phyloP scores from a whole-genome alignment of 2,329 filamentous ascomycete species.

The Ascochyta lentis region DNA sequence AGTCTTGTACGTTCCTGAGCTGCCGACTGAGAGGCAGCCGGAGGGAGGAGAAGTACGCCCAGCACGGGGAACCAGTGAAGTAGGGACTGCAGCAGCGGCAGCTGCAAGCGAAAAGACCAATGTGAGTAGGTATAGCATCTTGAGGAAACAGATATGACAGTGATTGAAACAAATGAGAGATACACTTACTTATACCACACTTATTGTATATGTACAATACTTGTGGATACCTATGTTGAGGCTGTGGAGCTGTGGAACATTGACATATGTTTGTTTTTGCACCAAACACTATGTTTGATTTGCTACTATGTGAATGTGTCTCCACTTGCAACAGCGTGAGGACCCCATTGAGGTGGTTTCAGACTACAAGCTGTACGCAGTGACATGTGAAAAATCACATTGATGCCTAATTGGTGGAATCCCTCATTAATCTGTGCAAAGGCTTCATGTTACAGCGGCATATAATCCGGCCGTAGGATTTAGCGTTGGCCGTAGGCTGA shows the following conservation, averaged over 20 bases:
- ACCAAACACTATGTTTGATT: constrained; percentile 1
- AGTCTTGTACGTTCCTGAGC: constrained; percentile 53
- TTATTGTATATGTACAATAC: constrained; percentile 6
- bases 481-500: no score
- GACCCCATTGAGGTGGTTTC: neutral
- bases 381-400: neutral
- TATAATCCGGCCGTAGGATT: no score
- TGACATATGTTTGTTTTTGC: constrained; percentile 7
- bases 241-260: neutral
- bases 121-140: no score
- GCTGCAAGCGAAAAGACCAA: neutral
- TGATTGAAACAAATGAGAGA: neutral
- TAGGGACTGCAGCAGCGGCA: constrained; percentile 5
- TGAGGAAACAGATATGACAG: no score
- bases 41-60: constrained; percentile 27
- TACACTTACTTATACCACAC: neutral
- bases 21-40: constrained; percentile 59
- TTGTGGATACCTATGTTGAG: neutral
- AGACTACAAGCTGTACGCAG: neutral
- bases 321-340: neutral
- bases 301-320: neutral
- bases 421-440: no score
- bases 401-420: constrained; percentile 15
- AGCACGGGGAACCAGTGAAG: constrained; percentile 21
- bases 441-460: no score